Evolutionary conservation across 2,329 filamentous ascomycete genomes (phyloP), one percentile per base, ranked within the genome.

Genomic region (Daldinia sp.): DNA sequence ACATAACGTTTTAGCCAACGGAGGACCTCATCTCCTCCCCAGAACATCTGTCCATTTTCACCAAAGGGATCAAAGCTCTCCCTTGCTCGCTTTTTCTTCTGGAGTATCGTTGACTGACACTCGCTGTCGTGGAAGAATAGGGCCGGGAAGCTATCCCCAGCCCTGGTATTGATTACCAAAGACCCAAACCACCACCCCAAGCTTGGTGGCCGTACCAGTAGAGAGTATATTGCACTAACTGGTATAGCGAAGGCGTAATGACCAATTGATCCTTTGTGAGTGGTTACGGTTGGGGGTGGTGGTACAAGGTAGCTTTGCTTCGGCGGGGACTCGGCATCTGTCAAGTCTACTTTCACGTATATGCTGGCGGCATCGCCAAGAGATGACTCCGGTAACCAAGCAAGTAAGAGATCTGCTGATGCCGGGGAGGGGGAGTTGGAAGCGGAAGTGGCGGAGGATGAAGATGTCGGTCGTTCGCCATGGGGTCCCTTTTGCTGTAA

Each of bases 181-280:
- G 94, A 97, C 37, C 96, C 96, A 79, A 97, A 98, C 96, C 96
- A 99, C 97, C 96, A 99, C 15, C 96, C 97, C 6, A 97, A 82
- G 78, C 93, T 98, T 4, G 96, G 97, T 3, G 95, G 95, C 1
- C 96, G 89, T 42, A 99, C 90, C 6, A 97, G 86, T 4, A 99
- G 85, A 30, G 93, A 97, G 81, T 97, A 99, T 68, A 99, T 91
- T 71, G 95, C 92, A 72, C 89, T 93, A 33, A 98, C 87, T 1
- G 96, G 96, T 5, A 99, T 87, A 1, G 95, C 94, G 77, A 99
- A 99, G 1, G 96, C 90, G 78, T 97, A 98, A 54, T 92, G 88
- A 3, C 94, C 94, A 55, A 89, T 83, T 0, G 91, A 87, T 50
- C 88, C 88, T 67, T 87, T 86, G 78, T 94, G 92, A 0, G 89